Percentiles rank a stretch among this genome's conserved stretches.
Conservation (phyloP, 805 yeast species). For the Zygotorulaspora danielsina region DNA sequence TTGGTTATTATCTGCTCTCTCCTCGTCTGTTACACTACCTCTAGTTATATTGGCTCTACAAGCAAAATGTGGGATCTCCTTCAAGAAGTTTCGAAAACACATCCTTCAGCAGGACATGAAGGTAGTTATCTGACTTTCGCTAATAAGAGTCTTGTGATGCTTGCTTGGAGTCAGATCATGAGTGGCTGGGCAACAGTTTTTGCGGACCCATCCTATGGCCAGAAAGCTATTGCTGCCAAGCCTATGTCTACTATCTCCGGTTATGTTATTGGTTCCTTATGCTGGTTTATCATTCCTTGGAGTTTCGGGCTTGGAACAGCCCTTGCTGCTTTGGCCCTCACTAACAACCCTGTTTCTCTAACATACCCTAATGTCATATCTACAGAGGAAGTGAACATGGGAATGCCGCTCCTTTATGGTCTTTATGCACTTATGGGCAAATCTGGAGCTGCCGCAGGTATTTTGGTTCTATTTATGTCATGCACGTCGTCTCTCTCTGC, state of each 20-base stretch:
- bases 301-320: slow-evolving; percentile 32
- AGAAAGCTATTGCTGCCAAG: slow-evolving; percentile 39
- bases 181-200: slow-evolving; percentile 29
- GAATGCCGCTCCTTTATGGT: slow-evolving; percentile 35
- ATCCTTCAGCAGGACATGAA: slow-evolving; percentile 29
- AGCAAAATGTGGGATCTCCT: slow-evolving; percentile 39
- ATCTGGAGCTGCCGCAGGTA: slow-evolving; percentile 38
- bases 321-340: slow-evolving; percentile 33
- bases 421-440: slow-evolving; percentile 33
- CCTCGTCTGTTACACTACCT: slow-evolving; percentile 32
- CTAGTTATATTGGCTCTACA: slow-evolving; percentile 39
- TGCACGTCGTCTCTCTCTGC: slow-evolving; percentile 39
- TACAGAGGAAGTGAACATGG: slow-evolving; percentile 36
- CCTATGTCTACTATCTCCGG: slow-evolving; percentile 31
- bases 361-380: slow-evolving; percentile 39
- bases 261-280: slow-evolving; percentile 33
- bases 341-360: slow-evolving; percentile 28
- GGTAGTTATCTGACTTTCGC: slow-evolving; percentile 31
- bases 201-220: slow-evolving; percentile 35
- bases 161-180: slow-evolving; percentile 24
- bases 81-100: slow-evolving; percentile 27
- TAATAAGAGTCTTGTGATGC: slow-evolving; percentile 24
- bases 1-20: slow-evolving; percentile 32
- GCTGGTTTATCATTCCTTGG: slow-evolving; percentile 35
- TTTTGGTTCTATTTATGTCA: slow-evolving; percentile 38